Percentiles rank a stretch among this genome's conserved stretches.
Evolutionary conservation across 352 stramenopile species (phyloP).

Genomic region (Globisporangium apiculatum): DNA sequence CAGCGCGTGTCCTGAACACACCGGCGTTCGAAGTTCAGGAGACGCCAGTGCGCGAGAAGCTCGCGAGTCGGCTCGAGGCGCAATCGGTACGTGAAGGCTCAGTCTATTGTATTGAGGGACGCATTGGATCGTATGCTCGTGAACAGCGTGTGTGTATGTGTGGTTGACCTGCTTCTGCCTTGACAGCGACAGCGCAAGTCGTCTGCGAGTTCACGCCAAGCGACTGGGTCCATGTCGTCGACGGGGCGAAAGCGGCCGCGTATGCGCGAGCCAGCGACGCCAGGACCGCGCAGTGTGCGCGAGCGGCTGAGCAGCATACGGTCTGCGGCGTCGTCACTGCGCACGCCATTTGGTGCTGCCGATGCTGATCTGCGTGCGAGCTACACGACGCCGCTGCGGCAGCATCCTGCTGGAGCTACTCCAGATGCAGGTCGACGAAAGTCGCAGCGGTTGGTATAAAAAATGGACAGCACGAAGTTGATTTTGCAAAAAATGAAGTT

Average conservation of each 20-base stretch:
- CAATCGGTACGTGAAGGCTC: constrained; percentile 29
- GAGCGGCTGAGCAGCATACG: constrained; percentile 45
- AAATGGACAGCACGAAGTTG: too few relatives aligned
- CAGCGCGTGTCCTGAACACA: constrained; percentile 32
- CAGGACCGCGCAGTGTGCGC: constrained; percentile 29
- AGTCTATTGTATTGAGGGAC: not conserved
- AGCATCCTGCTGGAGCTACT: not conserved
- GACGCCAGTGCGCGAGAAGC: constrained; percentile 47
- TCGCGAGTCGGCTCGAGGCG: constrained; percentile 51
- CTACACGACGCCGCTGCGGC: constrained; percentile 59
- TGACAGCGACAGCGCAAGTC: constrained; percentile 18
- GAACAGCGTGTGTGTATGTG: not conserved
- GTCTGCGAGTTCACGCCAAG: not conserved
- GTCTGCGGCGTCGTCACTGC: constrained; percentile 19
- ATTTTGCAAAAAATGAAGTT: too few relatives aligned
- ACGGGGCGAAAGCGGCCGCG: constrained; percentile 19
- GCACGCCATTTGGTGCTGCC: constrained; percentile 49
- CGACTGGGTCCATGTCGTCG: not conserved
- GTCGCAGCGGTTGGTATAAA: too few relatives aligned
- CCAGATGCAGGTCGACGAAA: too few relatives aligned
- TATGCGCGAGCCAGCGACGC: not conserved
- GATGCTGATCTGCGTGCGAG: constrained; percentile 67
- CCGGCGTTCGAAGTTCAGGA: constrained; percentile 65
- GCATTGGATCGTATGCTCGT: too few relatives aligned
- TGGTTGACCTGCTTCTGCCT: constrained; percentile 10